Percentiles rank a stretch among this genome's conserved stretches.
These are phyloP conservation scores for Westerdykella ornata DNA, from an alignment of 2,329 filamentous ascomycete genomes.

Conservation along the genomic window DNA sequence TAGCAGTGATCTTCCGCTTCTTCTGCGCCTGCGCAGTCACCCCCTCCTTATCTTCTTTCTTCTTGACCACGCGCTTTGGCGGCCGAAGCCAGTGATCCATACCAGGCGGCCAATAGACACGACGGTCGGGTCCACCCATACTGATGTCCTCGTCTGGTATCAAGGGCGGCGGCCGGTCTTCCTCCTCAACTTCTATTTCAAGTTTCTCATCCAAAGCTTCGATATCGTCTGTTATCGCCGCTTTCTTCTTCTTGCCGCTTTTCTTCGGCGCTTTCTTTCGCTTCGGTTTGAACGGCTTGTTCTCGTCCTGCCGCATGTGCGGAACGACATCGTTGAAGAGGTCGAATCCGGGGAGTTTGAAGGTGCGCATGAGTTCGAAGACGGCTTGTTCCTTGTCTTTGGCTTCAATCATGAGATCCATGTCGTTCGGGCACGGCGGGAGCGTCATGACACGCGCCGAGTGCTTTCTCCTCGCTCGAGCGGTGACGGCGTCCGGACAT, in stretches of 20 bases:
- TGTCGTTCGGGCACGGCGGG: slow-evolving; percentile 72
- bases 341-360: slow-evolving; percentile 74
- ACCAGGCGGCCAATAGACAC: slow-evolving; percentile 85
- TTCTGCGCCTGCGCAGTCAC: slow-evolving; percentile 30
- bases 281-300: slow-evolving; percentile 43
- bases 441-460: slow-evolving; percentile 70
- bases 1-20: slow-evolving; percentile 15
- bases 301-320: slow-evolving; percentile 69
- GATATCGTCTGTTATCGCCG: slow-evolving; percentile 32
- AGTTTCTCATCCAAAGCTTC: slow-evolving; percentile 38
- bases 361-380: slow-evolving; percentile 85
- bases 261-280: slow-evolving; percentile 44
- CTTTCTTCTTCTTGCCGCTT: slow-evolving; percentile 37
- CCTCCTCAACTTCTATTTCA: slow-evolving; percentile 31
- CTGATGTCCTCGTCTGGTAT: slow-evolving; percentile 64
- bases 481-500: slow-evolving; percentile 67
- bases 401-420: slow-evolving; percentile 98
- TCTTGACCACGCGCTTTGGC: slow-evolving; percentile 62
- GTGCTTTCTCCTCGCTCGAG: slow-evolving; percentile 75
- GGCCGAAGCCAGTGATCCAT: slow-evolving; percentile 88
- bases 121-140: slow-evolving; percentile 75
- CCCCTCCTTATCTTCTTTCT: slow-evolving; percentile 40
- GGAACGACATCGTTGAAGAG: slow-evolving; percentile 71
- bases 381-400: slow-evolving; percentile 98
- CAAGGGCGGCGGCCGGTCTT: slow-evolving; percentile 33